These are phyloP conservation scores for Wickerhamiella siamensis DNA, from an alignment of 805 yeast genomes.

Conservation along the genomic window DNA sequence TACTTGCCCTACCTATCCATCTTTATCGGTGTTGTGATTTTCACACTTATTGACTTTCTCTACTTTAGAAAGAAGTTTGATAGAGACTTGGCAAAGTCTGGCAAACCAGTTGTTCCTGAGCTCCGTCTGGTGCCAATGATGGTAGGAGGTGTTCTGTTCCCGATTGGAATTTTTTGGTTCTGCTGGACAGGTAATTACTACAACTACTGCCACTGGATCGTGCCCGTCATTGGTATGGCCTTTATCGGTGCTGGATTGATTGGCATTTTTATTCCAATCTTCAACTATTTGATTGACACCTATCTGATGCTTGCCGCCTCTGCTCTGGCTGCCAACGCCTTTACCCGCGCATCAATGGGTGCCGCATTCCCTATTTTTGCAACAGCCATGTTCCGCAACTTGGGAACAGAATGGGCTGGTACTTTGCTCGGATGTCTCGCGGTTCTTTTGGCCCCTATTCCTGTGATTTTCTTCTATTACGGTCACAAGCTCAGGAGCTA, in stretches of 20 bases:
- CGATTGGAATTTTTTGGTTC: slow-evolving; percentile 72
- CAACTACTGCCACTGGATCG: slow-evolving; percentile 43
- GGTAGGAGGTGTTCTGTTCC: slow-evolving; percentile 54
- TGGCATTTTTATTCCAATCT: slow-evolving; percentile 42
- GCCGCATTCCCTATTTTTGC: slow-evolving; percentile 64
- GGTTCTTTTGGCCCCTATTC: slow-evolving; percentile 45
- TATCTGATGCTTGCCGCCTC: slow-evolving; percentile 45
- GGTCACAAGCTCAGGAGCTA: slow-evolving; percentile 42
- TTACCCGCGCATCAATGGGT: slow-evolving; percentile 52
- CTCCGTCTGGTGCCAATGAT: slow-evolving; percentile 65
- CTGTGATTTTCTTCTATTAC: slow-evolving; percentile 44
- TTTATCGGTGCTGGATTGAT: slow-evolving; percentile 40
- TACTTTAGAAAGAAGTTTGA: slow-evolving; percentile 40
- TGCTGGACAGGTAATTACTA: slow-evolving; percentile 75
- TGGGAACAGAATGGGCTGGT: slow-evolving; percentile 74
- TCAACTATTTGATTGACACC: slow-evolving; percentile 48
- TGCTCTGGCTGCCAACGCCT: slow-evolving; percentile 52
- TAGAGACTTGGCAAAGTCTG: slow-evolving; percentile 33
- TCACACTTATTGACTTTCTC: slow-evolving; percentile 38
- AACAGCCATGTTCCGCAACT: slow-evolving; percentile 46
- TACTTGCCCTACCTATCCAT: slow-evolving; percentile 70
- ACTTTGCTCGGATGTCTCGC: slow-evolving; percentile 52
- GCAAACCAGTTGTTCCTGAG: slow-evolving; percentile 58
- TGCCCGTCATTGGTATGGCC: slow-evolving; percentile 42
- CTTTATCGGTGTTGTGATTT: slow-evolving; percentile 49